A percentile compares a stretch with the other conserved stretches of the same genome.
Conservation (phyloP, 179 eudicot genomes). For the Silene noctiflora region DNA sequence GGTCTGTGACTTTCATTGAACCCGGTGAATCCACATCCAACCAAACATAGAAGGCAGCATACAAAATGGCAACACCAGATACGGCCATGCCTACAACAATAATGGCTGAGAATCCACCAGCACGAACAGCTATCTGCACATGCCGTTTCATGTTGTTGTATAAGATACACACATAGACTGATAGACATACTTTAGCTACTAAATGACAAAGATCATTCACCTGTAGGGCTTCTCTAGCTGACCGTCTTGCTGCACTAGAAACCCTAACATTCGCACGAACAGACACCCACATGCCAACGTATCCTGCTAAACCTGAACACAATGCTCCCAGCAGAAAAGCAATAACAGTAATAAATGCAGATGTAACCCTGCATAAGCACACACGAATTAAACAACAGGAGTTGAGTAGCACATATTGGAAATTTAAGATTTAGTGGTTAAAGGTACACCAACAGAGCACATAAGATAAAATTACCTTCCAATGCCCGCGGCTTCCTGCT, state of each 20-base stretch:
- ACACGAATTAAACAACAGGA: neutral
- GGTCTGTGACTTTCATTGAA: conserved; percentile 84
- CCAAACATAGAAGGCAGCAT: conserved; percentile 93
- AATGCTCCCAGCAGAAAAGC: conserved; percentile 92
- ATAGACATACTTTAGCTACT: conserved; percentile 14
- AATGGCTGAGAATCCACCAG: conserved; percentile 95
- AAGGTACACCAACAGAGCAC: neutral
- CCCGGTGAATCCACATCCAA: conserved; percentile 80
- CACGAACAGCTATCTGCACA: conserved; percentile 89
- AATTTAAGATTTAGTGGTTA: neutral
- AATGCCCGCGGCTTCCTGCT: conserved; percentile 87
- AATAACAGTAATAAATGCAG: conserved; percentile 85
- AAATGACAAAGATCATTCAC: conserved; percentile 33
- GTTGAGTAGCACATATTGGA: conserved; percentile 15
- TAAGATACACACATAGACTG: conserved; percentile 2
- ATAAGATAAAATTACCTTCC: conserved; percentile 52
- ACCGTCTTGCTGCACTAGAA: conserved; percentile 97
- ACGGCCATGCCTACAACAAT: conserved; percentile 98
- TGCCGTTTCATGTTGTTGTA: conserved; percentile 1
- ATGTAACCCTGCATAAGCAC: conserved; percentile 62
- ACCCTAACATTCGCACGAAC: conserved; percentile 98
- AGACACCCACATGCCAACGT: conserved; percentile 99
- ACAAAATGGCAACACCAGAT: conserved; percentile 80
- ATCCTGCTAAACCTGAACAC: conserved; percentile 96
- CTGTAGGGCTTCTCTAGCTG: conserved; percentile 98